Evolutionary conservation across 805 yeast species (phyloP), one percentile per base, ranked within the genome.

Genomic region (Blastobotrys robertii): DNA sequence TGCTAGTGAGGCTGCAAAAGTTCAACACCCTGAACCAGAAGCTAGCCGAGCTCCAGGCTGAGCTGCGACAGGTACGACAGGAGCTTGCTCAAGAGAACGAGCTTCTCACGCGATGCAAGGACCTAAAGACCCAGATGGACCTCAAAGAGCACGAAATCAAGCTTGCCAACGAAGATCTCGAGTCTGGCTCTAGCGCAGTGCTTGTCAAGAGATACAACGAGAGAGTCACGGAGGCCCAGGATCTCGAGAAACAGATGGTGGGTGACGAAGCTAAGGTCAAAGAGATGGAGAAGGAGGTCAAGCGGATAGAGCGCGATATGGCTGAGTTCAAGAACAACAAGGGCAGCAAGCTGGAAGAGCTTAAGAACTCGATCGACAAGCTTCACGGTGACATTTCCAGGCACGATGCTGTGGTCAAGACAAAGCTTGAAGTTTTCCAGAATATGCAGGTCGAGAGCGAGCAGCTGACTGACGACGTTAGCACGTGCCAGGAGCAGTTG

Each of bases 271-370:
- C 54, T 2, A 52, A 59, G 11, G 58, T 67, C 3, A 42, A 51
- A 1, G 53, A 52, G 2, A 67, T 66, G 33, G 58, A 66, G 29
- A 45, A 44, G 0, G 82, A 79, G 25, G 72, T 84, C 9, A 50
- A 53, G 2, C 57, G 57, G 6, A 78, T 84, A 42, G 84, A 83
- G 55, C 72, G 66, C 12, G 97, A 92, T 58, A 84, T 87, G 66
- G 68, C 72, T 41, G 97, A 92, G 53, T 90, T 87, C 58, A 76
- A 74, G 46, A 66, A 66, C 36, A 82, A 94, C 58, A 88, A 87
- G 52, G 85, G 88, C 1, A 73, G 81, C 1, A 94, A 90, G 59
- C 67, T 94, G 46, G 76, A 75, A 39, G 76, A 82, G 53, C 50
- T 68, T 30, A 56, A 53, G 41, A 44, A 36, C 31, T 64, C 83